These are phyloP conservation scores for Schwanniomyces pseudopolymorphus DNA, from an alignment of 805 yeast species.

Conservation along the genomic window DNA sequence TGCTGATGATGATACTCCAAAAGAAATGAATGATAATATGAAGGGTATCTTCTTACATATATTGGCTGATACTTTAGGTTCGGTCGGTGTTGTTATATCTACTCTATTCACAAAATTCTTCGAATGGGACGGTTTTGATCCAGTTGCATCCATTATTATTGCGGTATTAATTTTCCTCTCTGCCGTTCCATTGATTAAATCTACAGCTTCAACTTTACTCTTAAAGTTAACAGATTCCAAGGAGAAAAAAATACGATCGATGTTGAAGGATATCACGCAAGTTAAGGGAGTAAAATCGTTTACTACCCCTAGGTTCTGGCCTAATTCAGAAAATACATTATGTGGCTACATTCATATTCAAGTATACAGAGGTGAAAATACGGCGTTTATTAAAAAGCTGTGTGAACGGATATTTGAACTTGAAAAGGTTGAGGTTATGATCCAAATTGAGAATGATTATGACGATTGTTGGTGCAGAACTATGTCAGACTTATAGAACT, in stretches of 20 bases:
- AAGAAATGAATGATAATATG: slow-evolving; percentile 64
- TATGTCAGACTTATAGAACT: neutral
- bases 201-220: slow-evolving; percentile 74
- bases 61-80: slow-evolving; percentile 93
- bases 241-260: slow-evolving; percentile 61
- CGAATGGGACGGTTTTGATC: slow-evolving; percentile 79
- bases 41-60: slow-evolving; percentile 92
- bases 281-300: slow-evolving; percentile 83
- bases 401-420: slow-evolving; percentile 54
- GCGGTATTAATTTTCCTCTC: slow-evolving; percentile 78
- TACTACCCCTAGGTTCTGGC: slow-evolving; percentile 93
- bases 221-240: slow-evolving; percentile 58
- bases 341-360: slow-evolving; percentile 83
- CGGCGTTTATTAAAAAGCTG: slow-evolving; percentile 56
- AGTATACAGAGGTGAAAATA: slow-evolving; percentile 62
- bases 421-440: slow-evolving; percentile 53
- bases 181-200: slow-evolving; percentile 78
- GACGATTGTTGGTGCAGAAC: slow-evolving; percentile 68
- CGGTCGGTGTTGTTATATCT: slow-evolving; percentile 94
- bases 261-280: slow-evolving; percentile 64
- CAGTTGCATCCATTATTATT: slow-evolving; percentile 85
- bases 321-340: slow-evolving; percentile 35
- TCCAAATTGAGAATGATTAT: slow-evolving; percentile 67
- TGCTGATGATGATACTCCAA: slow-evolving; percentile 4
- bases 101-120: slow-evolving; percentile 73